Percentiles rank a stretch among this genome's conserved stretches.
Evolutionary conservation across 495 filamentous ascomycete genomes (phyloP).

Genomic region (Xylaria cubensis): DNA sequence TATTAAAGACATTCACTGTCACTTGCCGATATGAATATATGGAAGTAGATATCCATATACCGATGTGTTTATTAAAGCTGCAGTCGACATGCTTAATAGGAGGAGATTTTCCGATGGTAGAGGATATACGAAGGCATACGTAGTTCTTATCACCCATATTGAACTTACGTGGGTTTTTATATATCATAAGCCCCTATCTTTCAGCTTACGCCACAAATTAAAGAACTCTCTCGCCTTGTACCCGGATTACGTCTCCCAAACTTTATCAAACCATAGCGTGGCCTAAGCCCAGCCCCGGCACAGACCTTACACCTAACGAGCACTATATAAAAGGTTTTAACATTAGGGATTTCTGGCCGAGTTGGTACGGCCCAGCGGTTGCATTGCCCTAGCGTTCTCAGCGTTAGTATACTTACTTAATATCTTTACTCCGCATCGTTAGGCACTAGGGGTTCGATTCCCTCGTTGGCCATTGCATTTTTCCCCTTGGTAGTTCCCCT

Average conservation of each 20-base stretch:
- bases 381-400: background rate
- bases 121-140: no score
- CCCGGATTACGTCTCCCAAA: background rate
- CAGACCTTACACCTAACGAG: background rate
- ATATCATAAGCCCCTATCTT: background rate
- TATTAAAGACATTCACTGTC: no score
- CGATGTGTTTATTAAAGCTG: no score
- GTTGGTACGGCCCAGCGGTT: background rate
- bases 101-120: no score
- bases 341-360: background rate
- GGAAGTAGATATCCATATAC: no score
- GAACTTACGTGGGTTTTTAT: background rate
- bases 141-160: no score
- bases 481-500: background rate
- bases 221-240: background rate
- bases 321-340: background rate
- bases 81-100: no score
- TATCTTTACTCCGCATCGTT: constrained; percentile 11
- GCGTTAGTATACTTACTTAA: background rate
- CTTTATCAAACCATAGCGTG: background rate
- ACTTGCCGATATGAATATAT: no score
- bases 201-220: background rate
- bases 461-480: background rate
- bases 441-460: constrained; percentile 9
- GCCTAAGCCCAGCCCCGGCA: background rate